phyloP scores from a whole-genome alignment of 139 green algal genomes.

The Marvania coccoides region DNA sequence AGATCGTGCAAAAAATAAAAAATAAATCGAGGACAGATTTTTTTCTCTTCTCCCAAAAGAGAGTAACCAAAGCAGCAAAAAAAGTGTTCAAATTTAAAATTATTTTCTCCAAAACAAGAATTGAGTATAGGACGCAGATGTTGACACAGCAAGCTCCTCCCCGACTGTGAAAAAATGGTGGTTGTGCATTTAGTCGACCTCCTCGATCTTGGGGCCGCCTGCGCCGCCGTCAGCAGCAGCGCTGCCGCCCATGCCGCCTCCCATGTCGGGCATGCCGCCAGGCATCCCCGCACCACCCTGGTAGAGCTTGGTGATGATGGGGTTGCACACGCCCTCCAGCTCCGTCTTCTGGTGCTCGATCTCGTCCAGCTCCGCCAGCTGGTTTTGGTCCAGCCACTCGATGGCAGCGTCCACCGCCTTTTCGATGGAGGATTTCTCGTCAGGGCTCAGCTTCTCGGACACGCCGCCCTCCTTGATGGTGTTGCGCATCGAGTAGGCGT shows the following conservation, averaged over 20 bases:
- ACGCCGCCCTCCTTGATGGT: conserved; percentile 79
- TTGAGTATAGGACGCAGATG: background rate
- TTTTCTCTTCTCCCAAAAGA: background rate
- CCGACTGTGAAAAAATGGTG: background rate
- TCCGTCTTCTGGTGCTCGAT: conserved; percentile 96
- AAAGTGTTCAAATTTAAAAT: no score
- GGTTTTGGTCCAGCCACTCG: conserved; percentile 92
- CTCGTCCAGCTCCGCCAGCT: conserved; percentile 72
- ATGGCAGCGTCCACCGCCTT: conserved; percentile 78
- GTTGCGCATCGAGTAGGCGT: conserved; percentile 90
- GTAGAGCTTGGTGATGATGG: conserved; percentile 88
- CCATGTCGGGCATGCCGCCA: conserved; percentile 33
- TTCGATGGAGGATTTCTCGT: conserved; percentile 86
- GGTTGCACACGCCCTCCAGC: conserved; percentile 85
- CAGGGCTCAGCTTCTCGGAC: conserved; percentile 62
- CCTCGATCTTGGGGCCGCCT: background rate
- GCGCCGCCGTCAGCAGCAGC: background rate
- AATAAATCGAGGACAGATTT: background rate
- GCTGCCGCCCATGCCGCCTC: conserved; percentile 5
- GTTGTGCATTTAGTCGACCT: conserved; percentile 2
- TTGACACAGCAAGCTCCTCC: no score
- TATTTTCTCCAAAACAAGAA: no score
- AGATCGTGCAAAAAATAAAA: background rate
- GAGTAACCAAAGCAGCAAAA: no score
- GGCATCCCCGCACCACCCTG: conserved; percentile 28